Conservation (phyloP, 2,329 filamentous ascomycete species). For the Hypoxylon rubiginosum region DNA sequence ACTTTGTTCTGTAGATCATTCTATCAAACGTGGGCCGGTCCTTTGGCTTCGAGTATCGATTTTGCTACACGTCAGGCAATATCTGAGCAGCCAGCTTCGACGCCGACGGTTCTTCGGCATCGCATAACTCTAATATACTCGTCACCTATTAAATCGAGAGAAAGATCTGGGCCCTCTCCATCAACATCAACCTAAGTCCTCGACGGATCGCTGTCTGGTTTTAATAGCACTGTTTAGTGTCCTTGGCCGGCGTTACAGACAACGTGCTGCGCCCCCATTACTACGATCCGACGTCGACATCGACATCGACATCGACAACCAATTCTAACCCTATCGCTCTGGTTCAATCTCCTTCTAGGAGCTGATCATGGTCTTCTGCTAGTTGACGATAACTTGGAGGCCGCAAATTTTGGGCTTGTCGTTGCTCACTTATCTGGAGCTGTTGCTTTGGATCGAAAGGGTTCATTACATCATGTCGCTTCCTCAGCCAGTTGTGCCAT, state of each 20-base stretch:
- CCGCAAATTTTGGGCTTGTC: conserved; percentile 31
- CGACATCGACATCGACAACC: conserved; percentile 32
- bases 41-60: conserved; percentile 48
- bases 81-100: conserved; percentile 21
- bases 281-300: conserved; percentile 32
- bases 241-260: conserved; percentile 30
- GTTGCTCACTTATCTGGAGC: conserved; percentile 27
- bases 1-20: conserved; percentile 57
- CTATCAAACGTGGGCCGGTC: conserved; percentile 52
- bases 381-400: conserved; percentile 31
- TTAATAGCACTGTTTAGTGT: conserved; percentile 28
- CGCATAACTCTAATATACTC: conserved; percentile 10
- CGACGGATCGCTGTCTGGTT: conserved; percentile 20
- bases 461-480: conserved; percentile 70
- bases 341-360: conserved; percentile 5
- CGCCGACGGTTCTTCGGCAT: conserved; percentile 19
- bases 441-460: conserved; percentile 23
- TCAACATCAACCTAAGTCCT: conserved; percentile 7
- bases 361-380: conserved; percentile 46
- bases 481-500: conserved; percentile 75
- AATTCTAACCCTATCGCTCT: conserved; percentile 16
- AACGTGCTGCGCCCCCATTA: conserved; percentile 40
- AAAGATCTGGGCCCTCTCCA: neutral
- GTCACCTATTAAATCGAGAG: conserved; percentile 8
- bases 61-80: conserved; percentile 26